Evolutionary conservation across 768 basidiomycete genomes (phyloP).

Genomic region (Panellus pusillus): DNA sequence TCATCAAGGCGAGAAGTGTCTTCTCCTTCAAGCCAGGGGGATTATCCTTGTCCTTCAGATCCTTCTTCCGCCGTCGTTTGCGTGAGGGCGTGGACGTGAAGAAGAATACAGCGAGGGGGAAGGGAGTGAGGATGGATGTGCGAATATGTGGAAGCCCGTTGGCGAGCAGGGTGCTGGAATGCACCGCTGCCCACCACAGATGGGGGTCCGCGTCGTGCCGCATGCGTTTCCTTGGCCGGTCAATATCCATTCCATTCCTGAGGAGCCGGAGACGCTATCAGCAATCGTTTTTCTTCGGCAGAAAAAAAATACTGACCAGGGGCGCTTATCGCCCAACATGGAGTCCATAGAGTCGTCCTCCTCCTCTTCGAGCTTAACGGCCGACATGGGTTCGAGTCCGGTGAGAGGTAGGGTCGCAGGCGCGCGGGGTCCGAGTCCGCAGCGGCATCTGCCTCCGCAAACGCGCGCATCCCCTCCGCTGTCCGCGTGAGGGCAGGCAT

Average conservation of each 20-base stretch:
- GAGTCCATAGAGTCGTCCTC: slow-evolving; percentile 33
- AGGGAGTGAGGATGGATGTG: slow-evolving; percentile 29
- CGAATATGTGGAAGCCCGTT: slow-evolving; percentile 65
- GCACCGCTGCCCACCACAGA: slow-evolving; percentile 76
- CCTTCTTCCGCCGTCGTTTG: slow-evolving; percentile 31
- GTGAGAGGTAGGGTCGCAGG: slow-evolving; percentile 15
- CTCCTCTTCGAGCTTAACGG: slow-evolving; percentile 30
- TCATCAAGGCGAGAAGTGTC: slow-evolving; percentile 69
- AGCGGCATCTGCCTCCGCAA: slow-evolving; percentile 68
- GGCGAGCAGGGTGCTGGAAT: slow-evolving; percentile 57
- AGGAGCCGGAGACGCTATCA: neutral
- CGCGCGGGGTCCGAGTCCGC: slow-evolving; percentile 37
- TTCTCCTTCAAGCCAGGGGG: slow-evolving; percentile 31
- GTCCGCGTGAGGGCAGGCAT: slow-evolving; percentile 70
- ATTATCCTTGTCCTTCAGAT: neutral
- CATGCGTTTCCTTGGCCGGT: slow-evolving; percentile 62
- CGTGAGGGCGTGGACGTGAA: slow-evolving; percentile 18
- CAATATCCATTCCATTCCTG: slow-evolving; percentile 34
- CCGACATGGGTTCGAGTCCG: neutral
- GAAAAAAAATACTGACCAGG: slow-evolving; percentile 25
- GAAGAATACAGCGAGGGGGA: slow-evolving; percentile 16
- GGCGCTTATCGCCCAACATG: slow-evolving; percentile 63
- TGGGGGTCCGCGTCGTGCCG: slow-evolving; percentile 53
- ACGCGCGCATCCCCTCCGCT: slow-evolving; percentile 69
- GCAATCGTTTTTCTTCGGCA: too few species aligned